Percentiles rank a stretch among this genome's conserved stretches.
phyloP scores from a whole-genome alignment of 192 early-diverging fungal species.

The Pilaira anomala region DNA sequence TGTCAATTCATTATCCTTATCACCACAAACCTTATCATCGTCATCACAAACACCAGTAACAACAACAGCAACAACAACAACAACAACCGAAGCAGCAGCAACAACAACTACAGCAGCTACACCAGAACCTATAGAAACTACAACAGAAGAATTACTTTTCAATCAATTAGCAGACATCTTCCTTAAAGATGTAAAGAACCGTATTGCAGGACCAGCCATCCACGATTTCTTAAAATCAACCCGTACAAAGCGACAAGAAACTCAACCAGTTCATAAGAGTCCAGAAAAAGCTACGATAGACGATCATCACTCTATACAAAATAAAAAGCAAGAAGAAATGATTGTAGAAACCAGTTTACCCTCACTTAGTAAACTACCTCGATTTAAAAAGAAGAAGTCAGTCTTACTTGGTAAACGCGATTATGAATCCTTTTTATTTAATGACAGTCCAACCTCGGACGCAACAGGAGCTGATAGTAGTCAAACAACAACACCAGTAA shows the following conservation, averaged over 20 bases:
- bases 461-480: neutral
- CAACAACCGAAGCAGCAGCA: neutral
- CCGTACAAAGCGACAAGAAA: slow-evolving; percentile 3
- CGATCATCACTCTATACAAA: neutral
- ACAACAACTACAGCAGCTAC: slow-evolving; percentile 23
- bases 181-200: slow-evolving; percentile 49
- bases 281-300: neutral
- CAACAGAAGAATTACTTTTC: slow-evolving; percentile 30
- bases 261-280: slow-evolving; percentile 26
- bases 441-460: neutral
- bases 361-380: neutral
- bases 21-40: too few species aligned
- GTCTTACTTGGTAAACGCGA: neutral
- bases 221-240: slow-evolving; percentile 48
- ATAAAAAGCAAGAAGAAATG: neutral
- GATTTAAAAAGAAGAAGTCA: slow-evolving; percentile 8
- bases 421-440: too few species aligned
- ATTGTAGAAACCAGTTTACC: slow-evolving; percentile 10
- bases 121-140: too few species aligned
- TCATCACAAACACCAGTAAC: too few species aligned
- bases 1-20: too few species aligned
- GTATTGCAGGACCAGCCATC: slow-evolving; percentile 47
- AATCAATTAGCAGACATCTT: slow-evolving; percentile 51
- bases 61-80: too few species aligned
- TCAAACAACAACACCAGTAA: neutral